Conservation (phyloP, 495 filamentous ascomycete genomes). For the Neurospora sp. region DNA sequence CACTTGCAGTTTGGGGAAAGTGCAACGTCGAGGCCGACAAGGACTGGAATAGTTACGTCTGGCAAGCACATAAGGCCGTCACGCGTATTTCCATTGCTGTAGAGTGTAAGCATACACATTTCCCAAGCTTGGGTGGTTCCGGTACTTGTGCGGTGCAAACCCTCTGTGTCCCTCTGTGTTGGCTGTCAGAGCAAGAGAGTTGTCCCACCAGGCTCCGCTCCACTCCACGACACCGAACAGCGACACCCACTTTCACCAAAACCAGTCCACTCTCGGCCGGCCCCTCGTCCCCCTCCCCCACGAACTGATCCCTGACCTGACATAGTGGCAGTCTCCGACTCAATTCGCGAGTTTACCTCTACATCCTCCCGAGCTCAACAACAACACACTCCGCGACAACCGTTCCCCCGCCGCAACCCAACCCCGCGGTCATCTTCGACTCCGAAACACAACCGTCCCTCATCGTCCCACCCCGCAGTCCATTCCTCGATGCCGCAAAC, state of each 20-base stretch:
- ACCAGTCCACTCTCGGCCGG: neutral
- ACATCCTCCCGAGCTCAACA: neutral
- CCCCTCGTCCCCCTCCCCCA: neutral
- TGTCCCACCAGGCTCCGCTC: neutral
- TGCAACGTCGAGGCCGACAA: neutral
- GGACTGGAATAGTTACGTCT: neutral
- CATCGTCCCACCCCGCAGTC: slow-evolving; percentile 2
- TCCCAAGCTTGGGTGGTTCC: neutral
- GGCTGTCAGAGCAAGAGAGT: neutral
- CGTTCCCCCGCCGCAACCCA: neutral
- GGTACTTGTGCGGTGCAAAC: neutral
- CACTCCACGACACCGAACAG: neutral
- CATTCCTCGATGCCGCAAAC: slow-evolving; percentile 59
- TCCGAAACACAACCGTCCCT: neutral
- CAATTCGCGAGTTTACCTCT: neutral
- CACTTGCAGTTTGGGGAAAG: neutral
- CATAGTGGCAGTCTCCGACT: neutral
- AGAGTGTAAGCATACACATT: neutral
- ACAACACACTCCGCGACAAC: neutral
- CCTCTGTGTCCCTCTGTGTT: neutral
- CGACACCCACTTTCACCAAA: neutral
- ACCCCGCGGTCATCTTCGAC: neutral
- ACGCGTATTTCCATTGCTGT: neutral
- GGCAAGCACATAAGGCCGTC: neutral
- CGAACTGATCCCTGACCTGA: neutral